Evolutionary conservation across 495 filamentous ascomycete species (phyloP), one percentile per base, ranked within the genome.

Genomic region (Penicillium silybi): DNA sequence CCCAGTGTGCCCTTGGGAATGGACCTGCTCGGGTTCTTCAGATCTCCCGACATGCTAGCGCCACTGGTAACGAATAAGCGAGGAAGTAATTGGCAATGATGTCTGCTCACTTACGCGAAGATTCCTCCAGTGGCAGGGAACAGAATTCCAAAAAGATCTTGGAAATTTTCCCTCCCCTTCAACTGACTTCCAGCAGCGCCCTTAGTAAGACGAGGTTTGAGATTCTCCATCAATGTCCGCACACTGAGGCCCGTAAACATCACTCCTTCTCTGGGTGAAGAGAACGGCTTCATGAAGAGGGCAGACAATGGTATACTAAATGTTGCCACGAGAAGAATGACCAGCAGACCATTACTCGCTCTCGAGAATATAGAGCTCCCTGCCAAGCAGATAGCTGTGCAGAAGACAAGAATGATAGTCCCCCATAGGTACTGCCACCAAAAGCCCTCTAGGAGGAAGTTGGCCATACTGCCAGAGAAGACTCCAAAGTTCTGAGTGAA

Each of bases 41-140:
- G 62, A 66, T 95, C 89, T 2, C 90, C 90, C 9, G 89, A 93
- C 90, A 95, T 95, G 53, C 86, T 90, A 3, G 89, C 89, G n/a
- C 89, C 89, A 27, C 78, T 80, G 25, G 42, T 44, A 34, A 19
- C 54, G 23, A 18, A 46, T 71, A 34, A 72, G 66, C 48, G 9
- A 63, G 22, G n/a, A 25, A 42, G 16, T 27, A 15, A 2, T 40
- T 2, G 2, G 3, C 27, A 29, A 18, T 13, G 11, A 20, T 9
- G 19, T 6, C 10, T 40, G 23, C 16, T 19, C 3, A 76, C 80
- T 67, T 69, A 81, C 77, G 81, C 81, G 61, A 85, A 85, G 15
- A 85, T 85, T 10, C 81, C 81, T n/a, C 80, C 79, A n/a, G 90
- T 93, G 0, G 90, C 89, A 41, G 90, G 90, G 56, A 92, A 95